Conservation (phyloP, 495 filamentous ascomycete genomes). For the Arthonia radiata region DNA sequence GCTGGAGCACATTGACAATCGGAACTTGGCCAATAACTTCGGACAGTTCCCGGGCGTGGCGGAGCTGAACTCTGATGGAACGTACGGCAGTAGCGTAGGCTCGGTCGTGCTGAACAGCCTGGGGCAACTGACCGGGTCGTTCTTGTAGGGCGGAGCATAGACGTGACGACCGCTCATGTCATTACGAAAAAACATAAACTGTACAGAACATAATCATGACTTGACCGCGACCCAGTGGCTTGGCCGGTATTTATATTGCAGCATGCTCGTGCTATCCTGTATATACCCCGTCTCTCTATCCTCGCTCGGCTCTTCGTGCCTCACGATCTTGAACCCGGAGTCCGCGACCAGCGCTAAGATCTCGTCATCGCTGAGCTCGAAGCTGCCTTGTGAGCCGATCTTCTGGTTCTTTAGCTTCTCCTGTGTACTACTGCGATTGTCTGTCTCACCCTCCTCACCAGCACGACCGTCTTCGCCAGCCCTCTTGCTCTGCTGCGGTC, state of each 20-base stretch:
- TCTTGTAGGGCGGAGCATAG: too few relatives aligned
- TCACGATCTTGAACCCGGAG: slow-evolving; percentile 47
- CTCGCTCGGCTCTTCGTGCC: slow-evolving; percentile 9
- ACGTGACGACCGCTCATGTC: too few relatives aligned
- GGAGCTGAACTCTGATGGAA: too few relatives aligned
- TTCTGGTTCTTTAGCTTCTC: slow-evolving; percentile 11
- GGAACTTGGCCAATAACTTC: too few relatives aligned
- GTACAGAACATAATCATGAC: too few relatives aligned
- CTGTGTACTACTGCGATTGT: slow-evolving; percentile 1
- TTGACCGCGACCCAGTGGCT: slow-evolving; percentile 73
- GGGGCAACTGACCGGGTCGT: too few relatives aligned
- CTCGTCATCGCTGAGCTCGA: slow-evolving; percentile 76
- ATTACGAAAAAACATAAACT: too few relatives aligned
- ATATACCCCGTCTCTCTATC: slow-evolving; percentile 54
- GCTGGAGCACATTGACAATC: too few relatives aligned
- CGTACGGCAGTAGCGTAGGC: too few relatives aligned
- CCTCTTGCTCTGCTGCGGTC: slow-evolving; percentile 7
- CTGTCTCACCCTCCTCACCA: slow-evolving; percentile 7
- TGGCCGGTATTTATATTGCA: slow-evolving; percentile 52
- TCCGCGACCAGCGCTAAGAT: slow-evolving; percentile 48
- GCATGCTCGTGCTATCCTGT: slow-evolving; percentile 58
- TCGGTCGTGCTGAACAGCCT: too few relatives aligned
- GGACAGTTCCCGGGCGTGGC: too few relatives aligned
- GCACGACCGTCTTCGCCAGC: slow-evolving; percentile 3
- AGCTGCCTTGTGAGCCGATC: slow-evolving; percentile 55